Percentiles rank a stretch among this genome's conserved stretches.
phyloP scores from a whole-genome alignment of 768 basidiomycete species.

The Mrakia frigida region DNA sequence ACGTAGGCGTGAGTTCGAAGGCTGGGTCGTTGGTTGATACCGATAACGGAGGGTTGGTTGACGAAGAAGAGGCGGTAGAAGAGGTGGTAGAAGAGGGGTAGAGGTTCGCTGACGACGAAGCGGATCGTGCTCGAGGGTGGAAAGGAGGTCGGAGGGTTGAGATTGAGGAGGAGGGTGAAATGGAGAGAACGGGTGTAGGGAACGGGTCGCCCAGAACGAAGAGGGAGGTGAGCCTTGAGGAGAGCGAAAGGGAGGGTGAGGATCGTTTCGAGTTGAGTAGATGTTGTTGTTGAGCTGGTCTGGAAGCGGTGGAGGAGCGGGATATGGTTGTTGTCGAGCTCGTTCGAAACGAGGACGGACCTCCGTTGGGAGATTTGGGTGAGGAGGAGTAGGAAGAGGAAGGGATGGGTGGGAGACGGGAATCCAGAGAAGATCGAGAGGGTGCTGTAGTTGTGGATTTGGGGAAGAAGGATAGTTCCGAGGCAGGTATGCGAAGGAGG shows the following conservation, averaged over 20 bases:
- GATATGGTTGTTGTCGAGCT: not conserved
- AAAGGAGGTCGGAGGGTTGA: not conserved
- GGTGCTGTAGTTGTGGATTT: not conserved
- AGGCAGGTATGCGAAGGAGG: conserved; percentile 14
- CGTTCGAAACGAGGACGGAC: not conserved
- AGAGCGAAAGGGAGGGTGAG: not conserved
- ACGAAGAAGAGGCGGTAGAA: too few species aligned
- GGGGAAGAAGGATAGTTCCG: conserved; percentile 32
- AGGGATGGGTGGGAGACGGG: not conserved
- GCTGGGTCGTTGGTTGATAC: not conserved
- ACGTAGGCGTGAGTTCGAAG: not conserved
- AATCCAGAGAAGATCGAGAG: not conserved
- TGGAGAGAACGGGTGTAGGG: not conserved
- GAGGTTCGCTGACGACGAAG: not conserved
- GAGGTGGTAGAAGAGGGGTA: too few species aligned
- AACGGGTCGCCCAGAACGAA: not conserved
- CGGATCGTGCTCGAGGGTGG: not conserved
- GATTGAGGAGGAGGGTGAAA: not conserved
- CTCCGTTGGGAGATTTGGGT: not conserved
- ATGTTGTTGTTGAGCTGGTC: not conserved
- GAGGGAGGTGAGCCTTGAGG: conserved; percentile 1
- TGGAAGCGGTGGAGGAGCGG: not conserved
- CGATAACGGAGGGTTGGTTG: not conserved
- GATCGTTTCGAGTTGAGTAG: not conserved
- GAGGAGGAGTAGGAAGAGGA: not conserved